Evolutionary conservation across 345 rosid species (phyloP).

Genomic region (Litchi chinensis): DNA sequence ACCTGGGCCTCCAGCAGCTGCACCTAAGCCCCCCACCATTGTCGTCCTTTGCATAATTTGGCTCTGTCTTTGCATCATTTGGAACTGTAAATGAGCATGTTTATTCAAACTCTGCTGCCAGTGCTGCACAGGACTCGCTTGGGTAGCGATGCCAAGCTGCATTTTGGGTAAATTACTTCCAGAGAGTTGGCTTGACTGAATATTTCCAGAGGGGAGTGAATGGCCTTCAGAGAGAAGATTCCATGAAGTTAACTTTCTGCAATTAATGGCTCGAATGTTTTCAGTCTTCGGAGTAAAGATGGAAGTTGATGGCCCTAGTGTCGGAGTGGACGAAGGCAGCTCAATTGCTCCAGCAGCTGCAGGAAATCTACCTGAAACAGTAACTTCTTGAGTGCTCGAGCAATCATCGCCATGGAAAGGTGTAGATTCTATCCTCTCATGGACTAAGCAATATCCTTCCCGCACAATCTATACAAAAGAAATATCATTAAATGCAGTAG

Average conservation of each 20-base stretch:
- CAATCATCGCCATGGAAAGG: neutral
- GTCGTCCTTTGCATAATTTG: conserved; percentile 7
- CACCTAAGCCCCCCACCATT: conserved; percentile 11
- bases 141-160: neutral
- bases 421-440: conserved; percentile 7
- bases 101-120: conserved; percentile 14
- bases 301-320: neutral
- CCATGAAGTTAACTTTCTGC: neutral
- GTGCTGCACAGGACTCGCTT: neutral
- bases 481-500: neutral
- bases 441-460: conserved; percentile 20
- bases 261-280: neutral
- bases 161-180: neutral
- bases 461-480: conserved; percentile 19
- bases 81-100: conserved; percentile 18
- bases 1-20: neutral
- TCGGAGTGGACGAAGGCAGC: neutral
- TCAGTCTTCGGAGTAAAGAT: neutral
- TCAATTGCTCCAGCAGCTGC: neutral
- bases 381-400: neutral
- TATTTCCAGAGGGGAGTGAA: conserved; percentile 6
- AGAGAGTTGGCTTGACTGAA: neutral
- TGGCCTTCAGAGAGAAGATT: conserved; percentile 5
- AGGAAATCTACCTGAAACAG: neutral
- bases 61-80: conserved; percentile 16